Conservation (phyloP, 108 stramenopile genomes). For the Cylindrotheca fusiformis region DNA sequence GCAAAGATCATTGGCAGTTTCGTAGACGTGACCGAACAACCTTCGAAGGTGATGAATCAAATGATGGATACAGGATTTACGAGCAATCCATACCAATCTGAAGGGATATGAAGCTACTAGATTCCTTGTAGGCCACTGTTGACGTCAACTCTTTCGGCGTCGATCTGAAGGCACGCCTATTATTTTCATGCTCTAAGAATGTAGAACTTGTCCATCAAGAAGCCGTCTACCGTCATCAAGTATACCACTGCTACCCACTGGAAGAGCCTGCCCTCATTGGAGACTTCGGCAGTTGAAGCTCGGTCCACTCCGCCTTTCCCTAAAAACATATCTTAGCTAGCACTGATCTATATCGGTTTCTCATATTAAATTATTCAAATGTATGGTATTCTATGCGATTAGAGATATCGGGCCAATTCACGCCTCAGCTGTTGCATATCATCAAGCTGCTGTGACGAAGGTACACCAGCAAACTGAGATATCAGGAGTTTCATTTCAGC, state of each 20-base stretch:
- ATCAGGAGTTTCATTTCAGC: background rate
- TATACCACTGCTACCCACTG: no score
- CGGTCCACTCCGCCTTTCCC: no score
- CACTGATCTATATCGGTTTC: background rate
- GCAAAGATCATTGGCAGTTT: slow-evolving; percentile 73
- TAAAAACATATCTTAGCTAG: background rate
- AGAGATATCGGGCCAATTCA: no score
- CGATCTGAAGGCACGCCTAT: no score
- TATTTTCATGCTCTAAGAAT: no score
- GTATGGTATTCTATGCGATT: background rate
- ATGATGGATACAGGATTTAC: slow-evolving; percentile 39
- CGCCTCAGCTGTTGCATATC: background rate
- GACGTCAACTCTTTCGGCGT: no score
- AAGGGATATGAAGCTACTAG: slow-evolving; percentile 41
- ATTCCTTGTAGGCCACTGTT: background rate
- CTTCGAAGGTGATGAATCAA: slow-evolving; percentile 67
- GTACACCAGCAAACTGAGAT: background rate
- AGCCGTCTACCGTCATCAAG: no score
- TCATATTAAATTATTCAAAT: background rate
- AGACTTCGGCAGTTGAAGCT: no score
- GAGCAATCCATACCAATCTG: slow-evolving; percentile 44
- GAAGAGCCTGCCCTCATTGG: no score
- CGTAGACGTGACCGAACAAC: slow-evolving; percentile 65
- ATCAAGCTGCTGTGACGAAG: background rate
- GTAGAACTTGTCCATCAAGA: no score